Evolutionary conservation across 768 basidiomycete species (phyloP), one percentile per base, ranked within the genome.

Genomic region (Pleurotus citrinopileatus): DNA sequence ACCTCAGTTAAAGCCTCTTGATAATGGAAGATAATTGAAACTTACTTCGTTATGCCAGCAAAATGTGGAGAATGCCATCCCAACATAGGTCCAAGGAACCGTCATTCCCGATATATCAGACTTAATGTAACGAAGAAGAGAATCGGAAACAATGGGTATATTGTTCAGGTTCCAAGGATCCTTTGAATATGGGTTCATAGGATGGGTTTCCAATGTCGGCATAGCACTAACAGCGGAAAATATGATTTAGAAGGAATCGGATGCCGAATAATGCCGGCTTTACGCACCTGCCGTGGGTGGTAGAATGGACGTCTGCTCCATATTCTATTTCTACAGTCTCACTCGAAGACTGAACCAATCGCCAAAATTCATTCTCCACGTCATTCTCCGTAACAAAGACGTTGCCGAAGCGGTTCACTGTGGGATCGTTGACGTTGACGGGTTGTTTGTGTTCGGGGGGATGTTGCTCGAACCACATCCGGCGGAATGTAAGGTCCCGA

Each of bases 61-160:
- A 70, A 99, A 99, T 2, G 97, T 96, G 12, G 95, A 96, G 68
- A 99, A 99, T 15, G 94, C 79, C 96, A 98, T 98, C 43, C 97
- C 97, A 57, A 98, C 93, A 68, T 99, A 99, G 32, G 92, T 97
- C 95, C 94, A 98, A 9, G 95, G 95, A 8, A 98, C 93, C 1
- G 96, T 98, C 96, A 99, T 99, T 12, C 97, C 97, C 51, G 95
- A 98, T 53, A 99, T 97, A 68, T 98, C 95, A 3, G 94, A 95
- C 71, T 98, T 97, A 74, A 99, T 97, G 69, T 87, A 99, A 10
- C 97, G 90, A 28, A 99, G 80, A 9, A 99, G 81, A 25, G 96
- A 98, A 55, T 96, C 92, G 1, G 87, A 79, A 9, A 96, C 73
- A 58, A 98, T 97, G 3, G 97, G 94, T 37, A 97, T 90, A 63